A percentile compares a stretch with the other conserved stretches of the same genome.
Evolutionary conservation across 345 rosid species (phyloP).

Genomic region (Cardiospermum halicacabum): DNA sequence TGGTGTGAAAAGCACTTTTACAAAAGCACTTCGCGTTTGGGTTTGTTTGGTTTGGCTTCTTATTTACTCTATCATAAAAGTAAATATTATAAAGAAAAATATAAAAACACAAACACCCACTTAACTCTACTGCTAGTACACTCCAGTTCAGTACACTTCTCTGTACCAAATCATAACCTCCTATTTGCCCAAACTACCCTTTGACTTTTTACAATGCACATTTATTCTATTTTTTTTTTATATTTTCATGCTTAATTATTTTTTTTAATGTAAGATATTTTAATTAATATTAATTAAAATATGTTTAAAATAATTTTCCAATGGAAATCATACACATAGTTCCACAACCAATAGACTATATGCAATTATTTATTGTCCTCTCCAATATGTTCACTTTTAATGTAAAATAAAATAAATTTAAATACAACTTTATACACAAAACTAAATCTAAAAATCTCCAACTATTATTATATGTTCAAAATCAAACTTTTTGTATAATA

Average conservation of each 20-base stretch:
- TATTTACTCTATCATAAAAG: too few relatives aligned
- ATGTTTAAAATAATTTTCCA: not conserved
- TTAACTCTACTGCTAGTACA: not conserved
- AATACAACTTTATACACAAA: too few relatives aligned
- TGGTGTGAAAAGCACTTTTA: not conserved
- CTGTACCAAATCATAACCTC: not conserved
- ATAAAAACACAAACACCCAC: not conserved
- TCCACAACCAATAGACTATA: not conserved
- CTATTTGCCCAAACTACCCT: not conserved
- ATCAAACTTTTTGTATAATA: too few relatives aligned
- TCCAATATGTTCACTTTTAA: not conserved
- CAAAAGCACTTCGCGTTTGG: too few relatives aligned
- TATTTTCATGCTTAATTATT: not conserved
- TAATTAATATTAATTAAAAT: too few relatives aligned
- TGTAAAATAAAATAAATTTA: too few relatives aligned
- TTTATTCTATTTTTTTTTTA: not conserved
- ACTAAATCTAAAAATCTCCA: not conserved
- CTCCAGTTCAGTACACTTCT: not conserved
- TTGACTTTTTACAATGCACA: not conserved
- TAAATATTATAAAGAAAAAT: too few relatives aligned
- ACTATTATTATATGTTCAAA: too few relatives aligned
- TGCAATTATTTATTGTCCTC: not conserved
- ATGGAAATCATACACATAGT: not conserved
- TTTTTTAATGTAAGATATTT: too few relatives aligned
- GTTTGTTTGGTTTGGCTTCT: too few relatives aligned